Evolutionary conservation across 139 green algal species (phyloP).

Genomic region (Chlorella sp.): DNA sequence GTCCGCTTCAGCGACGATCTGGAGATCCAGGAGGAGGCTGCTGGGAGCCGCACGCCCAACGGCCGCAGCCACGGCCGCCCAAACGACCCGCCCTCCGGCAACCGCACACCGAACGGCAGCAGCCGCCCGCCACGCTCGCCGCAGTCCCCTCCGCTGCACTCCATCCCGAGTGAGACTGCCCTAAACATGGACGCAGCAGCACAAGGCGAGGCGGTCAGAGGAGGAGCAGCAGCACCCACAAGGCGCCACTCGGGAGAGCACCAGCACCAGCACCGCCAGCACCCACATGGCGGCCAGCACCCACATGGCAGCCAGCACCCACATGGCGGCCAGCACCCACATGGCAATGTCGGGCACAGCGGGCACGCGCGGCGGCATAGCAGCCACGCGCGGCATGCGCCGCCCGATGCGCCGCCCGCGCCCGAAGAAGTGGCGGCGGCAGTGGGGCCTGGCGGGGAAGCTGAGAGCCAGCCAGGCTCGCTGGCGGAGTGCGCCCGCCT

Average conservation of each 20-base stretch:
- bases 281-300: too few relatives aligned
- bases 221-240: too few relatives aligned
- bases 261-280: too few relatives aligned
- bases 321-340: too few relatives aligned
- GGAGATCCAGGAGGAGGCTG: neutral
- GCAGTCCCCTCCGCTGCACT: neutral
- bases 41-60: neutral
- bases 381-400: neutral
- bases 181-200: neutral
- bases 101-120: neutral
- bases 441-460: neutral
- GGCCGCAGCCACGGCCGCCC: neutral
- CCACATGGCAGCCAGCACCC: too few relatives aligned
- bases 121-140: slow-evolving; percentile 11
- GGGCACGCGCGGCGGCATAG: neutral
- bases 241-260: too few relatives aligned
- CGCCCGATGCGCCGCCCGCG: neutral
- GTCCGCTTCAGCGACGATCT: slow-evolving; percentile 31
- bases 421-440: slow-evolving; percentile 11
- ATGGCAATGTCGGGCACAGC: too few relatives aligned
- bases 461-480: neutral
- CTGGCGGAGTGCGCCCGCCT: slow-evolving; percentile 25
- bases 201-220: too few relatives aligned
- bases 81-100: neutral
- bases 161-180: neutral